Percentiles rank a stretch among this genome's conserved stretches.
Conservation (phyloP, 176 grass and related monocot genomes). For the Ensete glaucum region DNA sequence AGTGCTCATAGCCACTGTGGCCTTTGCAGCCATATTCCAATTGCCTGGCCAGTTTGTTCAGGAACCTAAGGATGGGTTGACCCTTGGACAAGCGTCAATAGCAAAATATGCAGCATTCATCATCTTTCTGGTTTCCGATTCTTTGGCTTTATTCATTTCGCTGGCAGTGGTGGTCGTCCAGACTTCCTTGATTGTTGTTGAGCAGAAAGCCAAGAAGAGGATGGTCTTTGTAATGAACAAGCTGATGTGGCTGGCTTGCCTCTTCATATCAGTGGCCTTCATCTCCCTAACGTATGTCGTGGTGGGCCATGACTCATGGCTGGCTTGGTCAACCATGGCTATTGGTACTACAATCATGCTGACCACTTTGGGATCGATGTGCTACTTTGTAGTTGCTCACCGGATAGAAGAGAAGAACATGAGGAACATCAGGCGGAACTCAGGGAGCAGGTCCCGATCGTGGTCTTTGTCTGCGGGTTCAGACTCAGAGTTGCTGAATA, state of each 20-base stretch:
- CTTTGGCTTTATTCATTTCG: constrained; percentile 18
- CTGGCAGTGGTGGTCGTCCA: constrained; percentile 20
- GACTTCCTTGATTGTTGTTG: constrained; percentile 19
- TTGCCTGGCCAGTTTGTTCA: constrained; percentile 5
- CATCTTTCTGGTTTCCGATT: constrained; percentile 16
- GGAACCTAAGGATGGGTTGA: not conserved
- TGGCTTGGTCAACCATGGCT: constrained; percentile 18
- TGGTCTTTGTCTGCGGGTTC: constrained; percentile 3
- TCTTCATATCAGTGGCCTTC: constrained; percentile 11
- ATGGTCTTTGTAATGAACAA: constrained; percentile 24
- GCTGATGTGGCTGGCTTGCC: constrained; percentile 15
- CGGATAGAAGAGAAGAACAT: constrained; percentile 10
- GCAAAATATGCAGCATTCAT: constrained; percentile 17
- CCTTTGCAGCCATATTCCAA: constrained; percentile 18
- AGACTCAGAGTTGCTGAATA: constrained; percentile 14
- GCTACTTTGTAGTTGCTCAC: constrained; percentile 11
- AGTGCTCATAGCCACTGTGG: constrained; percentile 15
- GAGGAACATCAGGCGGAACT: constrained; percentile 13
- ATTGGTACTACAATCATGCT: constrained; percentile 17
- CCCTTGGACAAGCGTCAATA: constrained; percentile 4
- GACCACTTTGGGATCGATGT: constrained; percentile 14
- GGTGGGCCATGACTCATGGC: constrained; percentile 6
- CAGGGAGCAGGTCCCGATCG: constrained; percentile 10
- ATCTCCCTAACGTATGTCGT: constrained; percentile 20
- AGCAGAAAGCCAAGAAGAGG: constrained; percentile 17